Base-by-base conservation (phyloP, 441 rosid species). In the Brassica hybrid region DNA sequence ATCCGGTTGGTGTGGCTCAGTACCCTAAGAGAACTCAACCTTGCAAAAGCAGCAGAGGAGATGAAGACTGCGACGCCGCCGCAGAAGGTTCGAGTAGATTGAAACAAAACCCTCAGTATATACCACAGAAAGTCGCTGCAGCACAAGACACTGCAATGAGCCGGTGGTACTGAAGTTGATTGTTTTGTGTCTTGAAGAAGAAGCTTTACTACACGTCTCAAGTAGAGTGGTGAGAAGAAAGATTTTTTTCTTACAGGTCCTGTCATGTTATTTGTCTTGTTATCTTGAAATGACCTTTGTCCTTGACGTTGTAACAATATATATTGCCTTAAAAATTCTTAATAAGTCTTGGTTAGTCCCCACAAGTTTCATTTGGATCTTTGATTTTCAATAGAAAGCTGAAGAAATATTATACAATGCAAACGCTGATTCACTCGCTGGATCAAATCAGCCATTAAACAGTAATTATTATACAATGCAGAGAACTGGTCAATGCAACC, bases 91-190 rank as follows among this genome's bases (percentile, higher is more conserved):
- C 96, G 41, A 85, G 78, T 21, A 90, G 89, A 57, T 76, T 90
- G 90, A 96, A 91, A 82, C 94, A 93, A 43, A 95, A 93, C 77
- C 91, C 91, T 36, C 97, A 89, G 84, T 91, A 86, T 79, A 81
- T 90, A 85, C 91, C 88, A 25, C 87, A 93, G 82, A 93, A 95
- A 88, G 90, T 91, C 52, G 86, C 98, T 65, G 97, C 99, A n/a
- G 91, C 98, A 10, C 96, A 89, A 84, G 94, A 90, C 68, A 94
- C 90, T 21, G 38, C 91, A 4, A 92, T 90, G 74, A 86, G 80
- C 77, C 89, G 89, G 76, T 95, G 98, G 99, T 93, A 89, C 80
- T 90, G 6, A 81, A 62, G 56, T 14, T 14, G 30, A 10, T 12
- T 32, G 63, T 43, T 34, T 65, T 23, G 59, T 14, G 19, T 17